Base-by-base conservation (phyloP, 2,329 filamentous ascomycete genomes). In the Verticillium klebahnii region DNA sequence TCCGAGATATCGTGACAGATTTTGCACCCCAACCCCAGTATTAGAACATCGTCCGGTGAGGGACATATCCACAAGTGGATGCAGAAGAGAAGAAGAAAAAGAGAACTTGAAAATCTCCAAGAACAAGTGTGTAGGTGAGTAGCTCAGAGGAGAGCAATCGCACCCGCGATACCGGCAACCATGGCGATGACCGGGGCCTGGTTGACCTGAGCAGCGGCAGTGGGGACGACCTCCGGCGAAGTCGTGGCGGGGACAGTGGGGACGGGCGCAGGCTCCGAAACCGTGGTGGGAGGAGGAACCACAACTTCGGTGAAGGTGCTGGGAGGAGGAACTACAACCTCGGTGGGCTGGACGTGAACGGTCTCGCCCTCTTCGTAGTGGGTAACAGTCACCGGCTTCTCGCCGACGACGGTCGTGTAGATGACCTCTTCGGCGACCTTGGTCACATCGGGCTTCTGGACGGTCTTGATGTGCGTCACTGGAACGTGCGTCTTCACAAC, bases 391-490 rank as follows among this genome's bases (percentile, higher is more conserved):
- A 50, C 39, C 5, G 57, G 37, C 36, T 45, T 15, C 25, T 58
- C 57, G 14, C 32, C 75, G 14, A 79, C 82, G 37, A 76, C 59
- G 6, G 80, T 82, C 7, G 69, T 73, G 67, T 80, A 78, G 19
- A 71, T 71, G 12, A 78, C 71, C 12, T 74, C 72, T 23, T 72
- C 71, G 25, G 72, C 70, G 0, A 74, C 77, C 31, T 73, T 63
- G 3, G 76, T 80, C 9, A 75, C 73, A 23, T 71, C 69, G 17
- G 76, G 75, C 7, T 69, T 70, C 0, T 66, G 66, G 23, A 75
- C 69, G 5, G 75, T 74, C 65, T 75, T 69, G 65, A 73, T 70
- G 61, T 72, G 62, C 29, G 74, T 74, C 52, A 72, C 69, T 29
- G 73, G 67, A 31, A 72, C 68, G 11, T 71, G 68, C 36, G 71